phyloP scores from a whole-genome alignment of 83 land plant genomes.

The Isoetes engelmannii region DNA sequence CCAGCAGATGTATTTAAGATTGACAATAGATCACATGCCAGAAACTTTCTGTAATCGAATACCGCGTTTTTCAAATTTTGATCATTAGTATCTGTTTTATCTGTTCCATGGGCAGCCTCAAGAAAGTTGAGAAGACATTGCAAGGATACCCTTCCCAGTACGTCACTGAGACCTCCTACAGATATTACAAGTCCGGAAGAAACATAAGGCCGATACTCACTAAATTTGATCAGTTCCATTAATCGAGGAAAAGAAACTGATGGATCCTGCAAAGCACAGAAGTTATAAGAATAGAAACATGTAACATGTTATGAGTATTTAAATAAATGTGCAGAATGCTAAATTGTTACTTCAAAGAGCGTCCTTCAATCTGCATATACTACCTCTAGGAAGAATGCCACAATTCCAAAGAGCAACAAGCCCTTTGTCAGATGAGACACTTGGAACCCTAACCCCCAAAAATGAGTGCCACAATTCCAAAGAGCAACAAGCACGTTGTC shows the following conservation, averaged over 20 bases:
- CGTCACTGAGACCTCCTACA: constrained; percentile 84
- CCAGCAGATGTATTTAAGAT: constrained; percentile 52
- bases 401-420: constrained; percentile 1
- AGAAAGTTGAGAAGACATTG: constrained; percentile 68
- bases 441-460: background rate
- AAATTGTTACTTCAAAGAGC: background rate
- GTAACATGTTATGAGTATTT: background rate
- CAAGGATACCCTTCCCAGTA: constrained; percentile 65
- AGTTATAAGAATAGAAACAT: background rate
- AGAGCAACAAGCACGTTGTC: background rate
- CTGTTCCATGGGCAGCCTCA: constrained; percentile 18
- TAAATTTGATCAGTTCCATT: constrained; percentile 57
- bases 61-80: constrained; percentile 4
- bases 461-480: background rate
- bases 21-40: constrained; percentile 50
- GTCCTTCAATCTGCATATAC: background rate
- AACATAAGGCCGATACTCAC: constrained; percentile 54
- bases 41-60: constrained; percentile 30
- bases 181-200: constrained; percentile 80
- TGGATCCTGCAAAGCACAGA: constrained; percentile 52
- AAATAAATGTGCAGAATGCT: background rate
- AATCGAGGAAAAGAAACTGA: constrained; percentile 66
- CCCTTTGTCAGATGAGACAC: constrained; percentile 4
- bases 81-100: constrained; percentile 15
- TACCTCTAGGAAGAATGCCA: background rate